Conservation (phyloP, 1,284 basidiomycete species). For the Leccinum subatratum region DNA sequence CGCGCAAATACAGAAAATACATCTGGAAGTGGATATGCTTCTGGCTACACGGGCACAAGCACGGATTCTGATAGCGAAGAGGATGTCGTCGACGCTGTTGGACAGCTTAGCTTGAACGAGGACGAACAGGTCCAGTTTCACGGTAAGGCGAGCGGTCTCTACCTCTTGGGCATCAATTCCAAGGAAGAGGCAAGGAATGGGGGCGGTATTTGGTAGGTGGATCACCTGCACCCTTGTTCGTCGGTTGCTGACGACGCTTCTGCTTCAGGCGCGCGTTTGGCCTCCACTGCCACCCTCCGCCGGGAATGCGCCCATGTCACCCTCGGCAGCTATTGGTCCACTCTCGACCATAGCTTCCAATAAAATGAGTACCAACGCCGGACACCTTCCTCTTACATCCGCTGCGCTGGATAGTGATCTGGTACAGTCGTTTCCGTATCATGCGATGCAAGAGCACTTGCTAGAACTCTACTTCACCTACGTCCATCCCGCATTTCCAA, state of each 20-base stretch:
- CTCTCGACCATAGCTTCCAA: slow-evolving; percentile 7
- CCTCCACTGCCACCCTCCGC: slow-evolving; percentile 50
- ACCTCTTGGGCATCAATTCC: slow-evolving; percentile 64
- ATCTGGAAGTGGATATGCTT: slow-evolving; percentile 22
- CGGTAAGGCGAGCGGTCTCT: slow-evolving; percentile 74
- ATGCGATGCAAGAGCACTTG: slow-evolving; percentile 59
- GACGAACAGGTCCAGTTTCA: slow-evolving; percentile 76
- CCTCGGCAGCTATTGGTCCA: slow-evolving; percentile 8
- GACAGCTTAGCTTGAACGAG: slow-evolving; percentile 81
- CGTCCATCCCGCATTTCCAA: slow-evolving; percentile 71
- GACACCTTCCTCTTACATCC: slow-evolving; percentile 16
- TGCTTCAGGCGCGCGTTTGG: slow-evolving; percentile 70
- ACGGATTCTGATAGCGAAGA: slow-evolving; percentile 41
- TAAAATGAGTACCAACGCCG: slow-evolving; percentile 8
- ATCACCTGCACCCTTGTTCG: background rate
- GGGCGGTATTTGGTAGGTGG: slow-evolving; percentile 69
- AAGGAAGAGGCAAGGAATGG: slow-evolving; percentile 62
- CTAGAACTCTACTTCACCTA: slow-evolving; percentile 73
- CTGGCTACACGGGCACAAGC: slow-evolving; percentile 29
- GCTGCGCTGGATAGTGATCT: slow-evolving; percentile 37
- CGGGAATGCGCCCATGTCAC: slow-evolving; percentile 14
- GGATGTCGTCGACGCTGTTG: slow-evolving; percentile 66
- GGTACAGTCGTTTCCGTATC: slow-evolving; percentile 45
- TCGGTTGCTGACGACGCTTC: slow-evolving; percentile 3
- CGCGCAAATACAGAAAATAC: slow-evolving; percentile 4